Evolutionary conservation across 2,329 filamentous ascomycete genomes (phyloP).

Genomic region (Stagonosporopsis chrysanthemi): DNA sequence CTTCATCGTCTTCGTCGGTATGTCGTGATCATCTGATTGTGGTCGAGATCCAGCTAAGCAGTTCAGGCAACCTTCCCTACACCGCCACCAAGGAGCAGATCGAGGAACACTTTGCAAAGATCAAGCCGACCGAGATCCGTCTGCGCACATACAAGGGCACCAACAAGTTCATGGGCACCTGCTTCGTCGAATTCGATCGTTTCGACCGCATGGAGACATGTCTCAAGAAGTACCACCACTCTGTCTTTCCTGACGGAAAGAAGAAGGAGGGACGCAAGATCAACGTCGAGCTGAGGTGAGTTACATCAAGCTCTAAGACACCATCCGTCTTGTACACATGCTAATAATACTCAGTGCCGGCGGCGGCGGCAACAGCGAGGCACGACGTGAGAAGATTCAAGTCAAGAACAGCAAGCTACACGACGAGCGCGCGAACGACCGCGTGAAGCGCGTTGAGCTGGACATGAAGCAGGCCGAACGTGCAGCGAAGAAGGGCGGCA

Average conservation of each 20-base stretch:
- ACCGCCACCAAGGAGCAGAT: slow-evolving; percentile 75
- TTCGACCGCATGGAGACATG: slow-evolving; percentile 93
- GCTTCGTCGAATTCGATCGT: slow-evolving; percentile 81
- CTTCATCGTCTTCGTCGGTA: slow-evolving; percentile 81
- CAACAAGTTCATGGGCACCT: slow-evolving; percentile 50
- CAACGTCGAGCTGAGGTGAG: slow-evolving; percentile 89
- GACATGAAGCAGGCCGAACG: slow-evolving; percentile 50
- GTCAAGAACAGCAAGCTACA: slow-evolving; percentile 87
- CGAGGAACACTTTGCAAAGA: slow-evolving; percentile 76
- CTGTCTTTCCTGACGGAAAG: slow-evolving; percentile 69
- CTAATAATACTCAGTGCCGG: slow-evolving; percentile 67
- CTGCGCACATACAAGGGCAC: slow-evolving; percentile 48
- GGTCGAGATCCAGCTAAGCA: slow-evolving; percentile 19
- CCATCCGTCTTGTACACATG: slow-evolving; percentile 7
- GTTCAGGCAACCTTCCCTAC: slow-evolving; percentile 84
- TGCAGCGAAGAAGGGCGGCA: slow-evolving; percentile 51
- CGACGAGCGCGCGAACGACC: slow-evolving; percentile 66
- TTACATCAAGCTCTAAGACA: background rate
- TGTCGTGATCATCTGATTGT: slow-evolving; percentile 16
- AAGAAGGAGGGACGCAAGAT: slow-evolving; percentile 74
- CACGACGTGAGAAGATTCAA: slow-evolving; percentile 77
- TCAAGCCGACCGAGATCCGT: slow-evolving; percentile 74
- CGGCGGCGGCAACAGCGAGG: slow-evolving; percentile 79
- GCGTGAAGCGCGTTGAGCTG: slow-evolving; percentile 55
- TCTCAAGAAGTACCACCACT: slow-evolving; percentile 89